Conservation (phyloP, 129 eudicot genomes). For the Apium graveolens region DNA sequence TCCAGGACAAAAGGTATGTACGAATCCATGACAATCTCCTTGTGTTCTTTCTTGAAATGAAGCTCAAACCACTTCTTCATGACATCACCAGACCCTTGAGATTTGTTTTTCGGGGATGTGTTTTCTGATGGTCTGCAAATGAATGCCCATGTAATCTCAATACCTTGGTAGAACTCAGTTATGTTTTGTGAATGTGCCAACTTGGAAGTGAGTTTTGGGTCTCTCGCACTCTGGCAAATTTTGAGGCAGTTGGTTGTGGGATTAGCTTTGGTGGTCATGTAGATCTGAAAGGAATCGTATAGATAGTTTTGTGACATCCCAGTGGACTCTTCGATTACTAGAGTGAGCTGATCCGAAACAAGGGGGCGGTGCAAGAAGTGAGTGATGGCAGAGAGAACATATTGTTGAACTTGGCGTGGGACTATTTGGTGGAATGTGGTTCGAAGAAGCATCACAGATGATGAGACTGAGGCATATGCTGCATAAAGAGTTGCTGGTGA, state of each 20-base stretch:
- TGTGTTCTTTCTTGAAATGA: neutral
- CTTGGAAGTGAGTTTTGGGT: neutral
- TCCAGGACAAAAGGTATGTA: neutral
- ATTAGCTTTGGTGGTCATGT: neutral
- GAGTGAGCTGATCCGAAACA: neutral
- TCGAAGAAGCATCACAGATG: slow-evolving; percentile 25
- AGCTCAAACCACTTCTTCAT: neutral
- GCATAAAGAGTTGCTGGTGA: slow-evolving; percentile 30
- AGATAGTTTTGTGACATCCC: neutral
- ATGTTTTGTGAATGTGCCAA: neutral
- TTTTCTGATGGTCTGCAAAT: neutral
- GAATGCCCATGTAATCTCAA: neutral
- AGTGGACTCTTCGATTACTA: neutral
- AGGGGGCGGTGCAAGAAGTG: neutral
- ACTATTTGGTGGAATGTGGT: slow-evolving; percentile 29
- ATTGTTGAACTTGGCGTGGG: slow-evolving; percentile 25
- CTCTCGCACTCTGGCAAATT: neutral
- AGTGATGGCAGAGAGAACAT: neutral
- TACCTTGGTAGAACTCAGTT: neutral
- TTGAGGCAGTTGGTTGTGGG: neutral
- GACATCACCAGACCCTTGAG: neutral
- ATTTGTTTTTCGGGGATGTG: neutral
- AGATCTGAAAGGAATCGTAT: neutral
- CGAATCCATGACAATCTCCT: neutral
- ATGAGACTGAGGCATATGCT: slow-evolving; percentile 31